Conservation (phyloP, 1,284 basidiomycete genomes). For the Vanrija pseudolonga region DNA sequence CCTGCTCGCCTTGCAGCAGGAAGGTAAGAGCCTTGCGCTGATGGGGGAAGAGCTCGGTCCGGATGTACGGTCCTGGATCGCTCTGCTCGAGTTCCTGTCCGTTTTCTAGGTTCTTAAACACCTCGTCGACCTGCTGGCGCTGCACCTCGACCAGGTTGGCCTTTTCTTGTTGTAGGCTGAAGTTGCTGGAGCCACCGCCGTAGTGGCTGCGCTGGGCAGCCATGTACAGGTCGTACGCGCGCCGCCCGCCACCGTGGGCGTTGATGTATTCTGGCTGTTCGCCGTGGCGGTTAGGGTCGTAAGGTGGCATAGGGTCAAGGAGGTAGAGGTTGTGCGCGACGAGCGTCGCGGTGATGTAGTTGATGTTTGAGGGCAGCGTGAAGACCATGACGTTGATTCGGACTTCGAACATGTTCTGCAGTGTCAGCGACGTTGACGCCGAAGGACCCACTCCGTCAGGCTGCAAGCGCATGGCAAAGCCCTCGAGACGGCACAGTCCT, state of each 20-base stretch:
- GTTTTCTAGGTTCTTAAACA: conserved; percentile 82
- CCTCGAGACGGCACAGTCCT: conserved; percentile 79
- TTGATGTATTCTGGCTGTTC: conserved; percentile 70
- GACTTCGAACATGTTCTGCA: conserved; percentile 33
- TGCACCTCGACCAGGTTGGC: conserved; percentile 86
- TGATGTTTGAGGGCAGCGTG: conserved; percentile 85
- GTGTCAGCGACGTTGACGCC: background rate
- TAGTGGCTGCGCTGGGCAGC: conserved; percentile 16
- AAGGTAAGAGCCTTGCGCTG: conserved; percentile 98
- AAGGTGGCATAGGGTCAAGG: conserved; percentile 65
- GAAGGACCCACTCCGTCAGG: conserved; percentile 44
- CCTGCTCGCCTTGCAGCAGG: conserved; percentile 79
- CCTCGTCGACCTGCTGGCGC: conserved; percentile 85
- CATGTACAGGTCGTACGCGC: conserved; percentile 21
- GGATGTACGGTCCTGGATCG: conserved; percentile 79
- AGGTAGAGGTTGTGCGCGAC: conserved; percentile 65
- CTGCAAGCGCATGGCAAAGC: conserved; percentile 50
- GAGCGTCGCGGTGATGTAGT: conserved; percentile 72
- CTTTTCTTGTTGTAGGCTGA: conserved; percentile 50
- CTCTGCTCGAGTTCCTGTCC: conserved; percentile 83
- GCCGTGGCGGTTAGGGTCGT: conserved; percentile 58
- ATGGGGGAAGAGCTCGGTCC: conserved; percentile 89
- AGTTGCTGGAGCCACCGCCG: conserved; percentile 6
- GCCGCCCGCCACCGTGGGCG: conserved; percentile 61
- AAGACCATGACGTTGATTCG: conserved; percentile 83